Evolutionary conservation across 2,329 filamentous ascomycete genomes (phyloP).

Genomic region (Aspergillus arachidicola): DNA sequence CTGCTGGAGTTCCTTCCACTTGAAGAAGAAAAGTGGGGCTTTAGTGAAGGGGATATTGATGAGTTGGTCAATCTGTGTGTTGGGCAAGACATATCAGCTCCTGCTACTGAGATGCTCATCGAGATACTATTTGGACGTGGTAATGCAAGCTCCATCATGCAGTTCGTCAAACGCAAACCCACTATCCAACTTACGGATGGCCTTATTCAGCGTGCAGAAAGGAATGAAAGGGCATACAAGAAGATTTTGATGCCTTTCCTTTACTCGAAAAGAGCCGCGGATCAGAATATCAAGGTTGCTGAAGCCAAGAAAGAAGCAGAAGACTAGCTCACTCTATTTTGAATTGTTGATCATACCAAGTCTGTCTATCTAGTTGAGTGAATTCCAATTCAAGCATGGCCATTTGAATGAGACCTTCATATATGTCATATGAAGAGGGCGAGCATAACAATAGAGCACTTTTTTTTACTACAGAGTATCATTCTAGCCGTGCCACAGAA

Average conservation of each 20-base stretch:
- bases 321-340: neutral
- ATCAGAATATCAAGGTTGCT: neutral
- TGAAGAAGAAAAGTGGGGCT: accelerated
- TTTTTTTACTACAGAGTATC: no score
- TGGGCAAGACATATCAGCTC: neutral
- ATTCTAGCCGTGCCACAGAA: no score
- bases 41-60: neutral
- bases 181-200: neutral
- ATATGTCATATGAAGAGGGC: no score
- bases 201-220: neutral
- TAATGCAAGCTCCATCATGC: no score
- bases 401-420: neutral
- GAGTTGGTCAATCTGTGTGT: neutral
- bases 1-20: neutral
- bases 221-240: neutral
- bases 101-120: neutral
- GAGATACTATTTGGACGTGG: neutral
- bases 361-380: neutral
- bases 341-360: no score
- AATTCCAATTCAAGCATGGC: neutral
- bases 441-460: no score
- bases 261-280: neutral
- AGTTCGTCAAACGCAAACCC: neutral
- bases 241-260: neutral
- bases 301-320: neutral